These are phyloP conservation scores for Rhizophagus sp. DNA, from an alignment of 192 early-diverging fungal genomes.

Conservation along the genomic window DNA sequence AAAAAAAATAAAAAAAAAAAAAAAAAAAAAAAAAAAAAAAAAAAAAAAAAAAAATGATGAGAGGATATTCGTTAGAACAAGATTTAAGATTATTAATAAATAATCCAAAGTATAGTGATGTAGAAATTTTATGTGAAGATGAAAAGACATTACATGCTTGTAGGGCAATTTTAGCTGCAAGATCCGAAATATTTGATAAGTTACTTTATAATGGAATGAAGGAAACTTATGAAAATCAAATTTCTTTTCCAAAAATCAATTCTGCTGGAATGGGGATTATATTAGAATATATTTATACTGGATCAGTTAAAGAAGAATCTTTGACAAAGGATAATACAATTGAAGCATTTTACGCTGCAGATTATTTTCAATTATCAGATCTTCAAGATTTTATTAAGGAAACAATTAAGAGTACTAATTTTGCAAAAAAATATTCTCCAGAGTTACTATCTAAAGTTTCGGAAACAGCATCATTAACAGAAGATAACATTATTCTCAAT, in stretches of 20 bases:
- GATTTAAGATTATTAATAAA: background rate
- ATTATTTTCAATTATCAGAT: slow-evolving; percentile 11
- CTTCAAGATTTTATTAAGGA: background rate
- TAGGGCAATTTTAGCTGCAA: slow-evolving; percentile 8
- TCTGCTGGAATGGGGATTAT: background rate
- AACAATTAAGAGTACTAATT: background rate
- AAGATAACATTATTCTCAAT: too few species aligned
- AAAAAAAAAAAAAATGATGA: too few species aligned
- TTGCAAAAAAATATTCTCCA: too few species aligned
- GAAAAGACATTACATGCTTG: background rate
- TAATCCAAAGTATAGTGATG: background rate
- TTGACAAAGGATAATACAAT: background rate
- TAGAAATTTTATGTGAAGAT: slow-evolving; percentile 1
- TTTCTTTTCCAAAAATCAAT: slow-evolving; percentile 6
- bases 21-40: too few species aligned
- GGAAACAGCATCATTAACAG: background rate
- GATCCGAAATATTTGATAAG: background rate
- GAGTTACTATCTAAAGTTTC: background rate
- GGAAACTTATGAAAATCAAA: slow-evolving; percentile 7
- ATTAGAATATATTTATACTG: slow-evolving; percentile 18
- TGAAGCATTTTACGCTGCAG: background rate
- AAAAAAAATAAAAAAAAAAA: too few species aligned
- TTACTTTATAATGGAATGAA: slow-evolving; percentile 12
- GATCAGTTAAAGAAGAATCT: background rate
- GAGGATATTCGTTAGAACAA: too few species aligned